These are phyloP conservation scores for Heliamphora pulchella DNA, from an alignment of 179 eudicot species.

Conservation along the genomic window DNA sequence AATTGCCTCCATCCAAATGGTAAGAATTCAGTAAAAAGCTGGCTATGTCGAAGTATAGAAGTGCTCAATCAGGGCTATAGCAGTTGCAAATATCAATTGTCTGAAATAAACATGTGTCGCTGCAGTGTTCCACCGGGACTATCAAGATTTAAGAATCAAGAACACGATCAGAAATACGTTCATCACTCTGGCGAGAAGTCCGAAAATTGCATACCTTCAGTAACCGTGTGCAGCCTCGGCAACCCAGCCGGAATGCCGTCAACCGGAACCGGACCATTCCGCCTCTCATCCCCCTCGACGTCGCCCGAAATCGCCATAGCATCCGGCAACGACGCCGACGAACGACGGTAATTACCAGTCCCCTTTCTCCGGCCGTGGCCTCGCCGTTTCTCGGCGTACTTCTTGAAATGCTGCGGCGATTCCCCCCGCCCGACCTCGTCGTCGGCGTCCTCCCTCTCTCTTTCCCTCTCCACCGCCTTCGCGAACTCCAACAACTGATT, in stretches of 20 bases:
- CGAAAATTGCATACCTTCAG: conserved; percentile 50
- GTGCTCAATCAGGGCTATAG: conserved; percentile 4
- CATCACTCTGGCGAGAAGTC: conserved; percentile 14
- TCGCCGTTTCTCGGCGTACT: conserved; percentile 25
- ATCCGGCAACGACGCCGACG: conserved; percentile 62
- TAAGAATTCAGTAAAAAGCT: not conserved
- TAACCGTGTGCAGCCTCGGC: conserved; percentile 65
- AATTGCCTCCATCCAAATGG: not conserved
- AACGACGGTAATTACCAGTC: conserved; percentile 41
- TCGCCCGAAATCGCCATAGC: conserved; percentile 41
- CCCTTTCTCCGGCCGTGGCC: conserved; percentile 31
- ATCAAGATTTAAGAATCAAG: not conserved
- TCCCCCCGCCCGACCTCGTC: conserved; percentile 22
- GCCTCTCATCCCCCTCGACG: conserved; percentile 37
- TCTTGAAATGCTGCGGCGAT: conserved; percentile 28
- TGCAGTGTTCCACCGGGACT: not conserved
- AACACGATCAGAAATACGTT: not conserved
- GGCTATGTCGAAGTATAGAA: not conserved
- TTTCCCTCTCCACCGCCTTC: conserved; percentile 51
- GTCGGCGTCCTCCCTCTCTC: conserved; percentile 29
- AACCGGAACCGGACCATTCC: conserved; percentile 40
- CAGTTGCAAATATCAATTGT: not conserved
- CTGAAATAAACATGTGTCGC: not conserved
- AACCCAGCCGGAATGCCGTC: conserved; percentile 66
- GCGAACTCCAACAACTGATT: conserved; percentile 85